These are phyloP conservation scores for Dryadomyces quercus-mongolicae DNA, from an alignment of 2,329 filamentous ascomycete genomes.

Conservation along the genomic window DNA sequence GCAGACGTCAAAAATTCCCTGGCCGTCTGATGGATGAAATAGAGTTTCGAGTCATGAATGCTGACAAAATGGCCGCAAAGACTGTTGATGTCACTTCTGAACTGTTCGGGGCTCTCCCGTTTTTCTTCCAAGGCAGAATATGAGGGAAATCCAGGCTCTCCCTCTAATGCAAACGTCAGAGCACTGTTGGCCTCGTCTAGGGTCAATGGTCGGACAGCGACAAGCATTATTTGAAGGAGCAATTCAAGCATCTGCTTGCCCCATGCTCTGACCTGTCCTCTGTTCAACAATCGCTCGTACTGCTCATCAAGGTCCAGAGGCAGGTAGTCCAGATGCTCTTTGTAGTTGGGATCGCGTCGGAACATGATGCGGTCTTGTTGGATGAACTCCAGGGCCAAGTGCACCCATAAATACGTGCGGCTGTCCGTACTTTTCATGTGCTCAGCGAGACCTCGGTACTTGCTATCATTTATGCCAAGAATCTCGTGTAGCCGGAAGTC, in stretches of 20 bases:
- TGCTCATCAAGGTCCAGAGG: slow-evolving; percentile 18
- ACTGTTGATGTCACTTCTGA: slow-evolving; percentile 14
- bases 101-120: slow-evolving; percentile 6
- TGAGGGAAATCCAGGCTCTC: background rate
- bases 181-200: slow-evolving; percentile 21
- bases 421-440: slow-evolving; percentile 10
- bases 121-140: background rate
- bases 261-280: slow-evolving; percentile 14
- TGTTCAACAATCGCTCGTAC: slow-evolving; percentile 23
- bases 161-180: slow-evolving; percentile 12
- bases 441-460: slow-evolving; percentile 1
- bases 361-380: background rate
- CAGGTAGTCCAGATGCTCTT: background rate
- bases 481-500: background rate
- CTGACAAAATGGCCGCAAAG: slow-evolving; percentile 24
- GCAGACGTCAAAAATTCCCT: slow-evolving; percentile 20
- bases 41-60: slow-evolving; percentile 20
- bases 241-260: slow-evolving; percentile 18
- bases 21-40: slow-evolving; percentile 27
- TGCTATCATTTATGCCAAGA: background rate
- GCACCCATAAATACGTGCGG: slow-evolving; percentile 16
- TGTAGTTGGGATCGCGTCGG: background rate
- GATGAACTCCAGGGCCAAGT: slow-evolving; percentile 13
- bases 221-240: slow-evolving; percentile 19
- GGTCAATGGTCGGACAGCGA: slow-evolving; percentile 19